Evolutionary conservation across 768 basidiomycete species (phyloP).

Genomic region (Pisolithus orientalis): DNA sequence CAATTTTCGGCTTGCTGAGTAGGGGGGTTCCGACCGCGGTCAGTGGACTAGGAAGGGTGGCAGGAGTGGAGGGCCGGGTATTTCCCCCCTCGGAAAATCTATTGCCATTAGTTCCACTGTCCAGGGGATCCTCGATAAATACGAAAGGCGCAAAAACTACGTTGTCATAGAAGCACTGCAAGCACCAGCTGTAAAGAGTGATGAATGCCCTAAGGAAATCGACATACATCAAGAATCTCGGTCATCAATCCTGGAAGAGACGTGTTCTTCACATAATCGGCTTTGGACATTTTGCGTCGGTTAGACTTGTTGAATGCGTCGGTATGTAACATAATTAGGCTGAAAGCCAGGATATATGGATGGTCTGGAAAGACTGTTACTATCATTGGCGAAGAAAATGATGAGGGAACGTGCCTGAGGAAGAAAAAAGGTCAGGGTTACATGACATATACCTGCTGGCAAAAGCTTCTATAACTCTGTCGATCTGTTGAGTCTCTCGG

Average conservation of each 20-base stretch:
- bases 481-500: slow-evolving; percentile 96
- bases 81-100: slow-evolving; percentile 37
- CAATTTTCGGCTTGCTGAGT: slow-evolving; percentile 64
- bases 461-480: slow-evolving; percentile 95
- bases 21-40: slow-evolving; percentile 30
- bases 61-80: slow-evolving; percentile 35
- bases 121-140: slow-evolving; percentile 87
- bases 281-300: slow-evolving; percentile 94
- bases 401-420: slow-evolving; percentile 50
- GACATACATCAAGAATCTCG: slow-evolving; percentile 79
- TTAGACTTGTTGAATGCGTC: slow-evolving; percentile 98
- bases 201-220: neutral
- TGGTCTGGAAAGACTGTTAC: slow-evolving; percentile 50
- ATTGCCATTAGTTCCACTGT: slow-evolving; percentile 42
- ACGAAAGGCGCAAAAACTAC: slow-evolving; percentile 95
- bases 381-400: neutral
- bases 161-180: slow-evolving; percentile 92
- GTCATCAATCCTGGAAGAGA: slow-evolving; percentile 75
- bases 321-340: slow-evolving; percentile 97
- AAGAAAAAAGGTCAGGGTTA: slow-evolving; percentile 74
- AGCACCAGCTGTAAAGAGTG: slow-evolving; percentile 1
- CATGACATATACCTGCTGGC: slow-evolving; percentile 77
- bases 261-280: slow-evolving; percentile 92
- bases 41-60: slow-evolving; percentile 24
- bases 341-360: slow-evolving; percentile 94